Evolutionary conservation across 257 asterid species (phyloP), one percentile per base, ranked within the genome.

Genomic region (Fraxinus americana): DNA sequence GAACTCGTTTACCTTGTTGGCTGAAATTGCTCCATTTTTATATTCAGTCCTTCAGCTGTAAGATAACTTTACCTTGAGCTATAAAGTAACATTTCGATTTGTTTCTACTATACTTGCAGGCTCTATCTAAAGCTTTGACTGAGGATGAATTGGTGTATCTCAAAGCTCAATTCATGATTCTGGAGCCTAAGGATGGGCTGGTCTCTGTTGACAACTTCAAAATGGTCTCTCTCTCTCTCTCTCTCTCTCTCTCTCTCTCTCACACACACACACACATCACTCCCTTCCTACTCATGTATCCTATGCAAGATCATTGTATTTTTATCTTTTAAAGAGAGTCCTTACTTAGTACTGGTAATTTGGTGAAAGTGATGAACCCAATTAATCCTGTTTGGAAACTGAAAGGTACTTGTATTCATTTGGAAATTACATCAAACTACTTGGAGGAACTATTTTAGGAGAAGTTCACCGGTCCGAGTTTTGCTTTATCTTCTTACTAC

Each of bases 131-230:
- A 83, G 97, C 98, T 70, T 83, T 94, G 82, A 85, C 87, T 30
- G 99, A 92, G 85, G 98, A 94, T 73, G 97, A 91, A 83, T 70
- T 94, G 88, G 86, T 92, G 74, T 92, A 92, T 80, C 94, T 94
- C 72, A 88, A 92, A 86, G 95, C 97, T 73, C 98, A 92, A 69
- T 94, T 94, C 87, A 81, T 88, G 93, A 96, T 92, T 83, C 75
- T 94, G 86, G 98, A 92, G 78, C 99, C 99, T 65, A 91, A 88
- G 79, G 98, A 94, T 61, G 98, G 97, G 14, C 85, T 83, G 25
- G 89, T 94, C 75, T 89, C 97, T 63, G 87, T 91, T 4, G 97
- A 92, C 39, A 89, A 94, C 88, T 94, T 94, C 85, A 91, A 87
- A 81, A 85, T 83, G 94, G 97, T 92, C 4, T 41, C 17, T 11